Base-by-base conservation (phyloP, 345 rosid genomes). In the Excoecaria agallocha region DNA sequence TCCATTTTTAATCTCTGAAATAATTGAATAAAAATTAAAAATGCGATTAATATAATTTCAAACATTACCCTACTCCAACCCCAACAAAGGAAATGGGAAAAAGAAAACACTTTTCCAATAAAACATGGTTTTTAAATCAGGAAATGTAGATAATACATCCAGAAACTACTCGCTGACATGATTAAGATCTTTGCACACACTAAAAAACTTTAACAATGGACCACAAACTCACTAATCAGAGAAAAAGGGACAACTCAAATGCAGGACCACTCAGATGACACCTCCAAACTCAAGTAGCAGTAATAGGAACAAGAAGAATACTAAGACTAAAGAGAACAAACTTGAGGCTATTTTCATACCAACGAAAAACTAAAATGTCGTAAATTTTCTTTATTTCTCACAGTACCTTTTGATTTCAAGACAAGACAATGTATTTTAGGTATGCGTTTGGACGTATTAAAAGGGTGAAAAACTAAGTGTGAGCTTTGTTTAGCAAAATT, bases 211-310 rank as follows among this genome's bases (percentile, higher is more conserved):
- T 74, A 15, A 78, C 49, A 68, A 37, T 70, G 88, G 88, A 87
- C 88, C 90, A 84, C 88, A 52, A 78, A 64, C 20, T 58, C 59
- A 82, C 54, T 66, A 77, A 75, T 71, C 45, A 77, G 78, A 19
- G 25, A 55, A 76, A 62, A 66, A 78, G 60, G 51, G 66, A 75
- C 77, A 78, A 39, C 69, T 72, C 54, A 79, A 56, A 64, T 41
- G 66, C 80, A 79, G 88, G 88, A 85, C 88, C 86, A 80, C 66
- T 69, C 65, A 46, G 70, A 55, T 46, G 56, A 51, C 78, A 46
- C 48, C 60, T 72, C 38, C 52, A 22, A 15, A 16, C 20, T 45
- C 39, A 5, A 66, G 20, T 35, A 55, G 46, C 4, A 52, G 11
- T 58, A 30, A 43, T 41, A 59, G 58, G 51, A 64, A 69, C 60